Percentiles rank a stretch among this genome's conserved stretches.
Evolutionary conservation across 257 asterid genomes (phyloP).

Genomic region (Solanum pinnatisectum): DNA sequence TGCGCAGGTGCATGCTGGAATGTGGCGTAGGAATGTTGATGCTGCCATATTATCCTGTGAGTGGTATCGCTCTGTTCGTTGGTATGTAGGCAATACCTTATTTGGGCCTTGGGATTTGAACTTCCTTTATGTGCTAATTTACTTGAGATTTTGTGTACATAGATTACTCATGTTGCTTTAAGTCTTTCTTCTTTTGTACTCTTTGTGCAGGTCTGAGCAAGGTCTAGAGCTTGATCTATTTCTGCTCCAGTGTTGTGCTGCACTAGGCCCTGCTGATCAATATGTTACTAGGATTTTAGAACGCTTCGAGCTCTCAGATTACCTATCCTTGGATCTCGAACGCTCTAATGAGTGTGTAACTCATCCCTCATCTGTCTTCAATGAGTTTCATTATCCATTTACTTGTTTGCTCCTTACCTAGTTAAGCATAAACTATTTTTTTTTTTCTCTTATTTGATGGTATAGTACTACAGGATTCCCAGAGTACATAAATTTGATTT

Average conservation of each 20-base stretch:
- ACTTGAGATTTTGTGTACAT: background rate
- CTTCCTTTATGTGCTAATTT: background rate
- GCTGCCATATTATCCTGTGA: constrained; percentile 70
- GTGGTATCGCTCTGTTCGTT: constrained; percentile 87
- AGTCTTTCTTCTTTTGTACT: constrained; percentile 6
- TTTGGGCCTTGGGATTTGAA: background rate
- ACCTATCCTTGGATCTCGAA: constrained; percentile 59
- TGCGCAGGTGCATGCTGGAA: constrained; percentile 92
- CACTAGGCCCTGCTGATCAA: constrained; percentile 87
- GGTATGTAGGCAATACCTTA: constrained; percentile 42
- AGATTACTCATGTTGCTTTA: background rate
- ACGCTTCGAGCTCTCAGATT: constrained; percentile 83
- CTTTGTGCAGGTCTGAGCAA: constrained; percentile 73
- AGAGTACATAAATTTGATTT: background rate
- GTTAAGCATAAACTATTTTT: background rate
- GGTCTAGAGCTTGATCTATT: constrained; percentile 93
- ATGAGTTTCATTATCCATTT: background rate
- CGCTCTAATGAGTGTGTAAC: constrained; percentile 83
- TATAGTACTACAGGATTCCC: background rate
- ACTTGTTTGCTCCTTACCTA: background rate
- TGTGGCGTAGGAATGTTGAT: constrained; percentile 97
- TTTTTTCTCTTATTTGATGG: background rate
- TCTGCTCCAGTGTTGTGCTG: constrained; percentile 96
- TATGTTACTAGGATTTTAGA: constrained; percentile 70
- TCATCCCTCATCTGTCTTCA: constrained; percentile 16